Evolutionary conservation across 805 yeast species (phyloP), one percentile per base, ranked within the genome.

Genomic region (Lipomyces sp.): DNA sequence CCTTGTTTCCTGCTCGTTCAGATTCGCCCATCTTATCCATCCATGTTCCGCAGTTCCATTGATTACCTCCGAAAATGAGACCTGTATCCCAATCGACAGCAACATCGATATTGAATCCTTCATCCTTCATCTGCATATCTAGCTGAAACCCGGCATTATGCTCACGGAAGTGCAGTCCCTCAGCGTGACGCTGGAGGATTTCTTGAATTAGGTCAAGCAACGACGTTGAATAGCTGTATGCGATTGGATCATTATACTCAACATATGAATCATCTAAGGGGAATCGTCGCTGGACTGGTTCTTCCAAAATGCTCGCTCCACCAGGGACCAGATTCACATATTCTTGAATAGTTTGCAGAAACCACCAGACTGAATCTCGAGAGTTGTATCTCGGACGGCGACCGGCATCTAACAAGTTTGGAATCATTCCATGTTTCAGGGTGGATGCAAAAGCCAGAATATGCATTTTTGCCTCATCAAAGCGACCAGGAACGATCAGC

Each of bases 21-120:
- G 97, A 90, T 79, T 95, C 98, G 33, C 99, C 99, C 98, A 94
- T 94, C 79, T 94, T 94, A 79, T 94, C 99, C 97, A 93, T 94
- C 99, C 99, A 94, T 0, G 99, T 95, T 30, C 99, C 99, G 80
- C 99, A 94, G 76, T 94, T 94, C 76, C 79, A 86, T 77, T 90
- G 97, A 59, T 90, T 90, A 1, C 99, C 98, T 57, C 98, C 99
- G 76, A 86, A 89, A 3, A 93, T 80, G 37, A 95, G 79, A 0
- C 99, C 99, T 11, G 90, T 92, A 0, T 80, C 74, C 98, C 98
- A 94, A 76, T 94, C 98, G 56, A 93, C 92, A 65, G 79, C 73
- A 1, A 93, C 84, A 69, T 85, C 84, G 56, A 94, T 93, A 76
- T 94, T 89, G 81, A 94, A 94, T 0, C 99, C 99, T 74, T 90